A percentile compares a stretch with the other conserved stretches of the same genome.
Conservation (phyloP, 352 stramenopile species). For the Phytophthora nicotianae region DNA sequence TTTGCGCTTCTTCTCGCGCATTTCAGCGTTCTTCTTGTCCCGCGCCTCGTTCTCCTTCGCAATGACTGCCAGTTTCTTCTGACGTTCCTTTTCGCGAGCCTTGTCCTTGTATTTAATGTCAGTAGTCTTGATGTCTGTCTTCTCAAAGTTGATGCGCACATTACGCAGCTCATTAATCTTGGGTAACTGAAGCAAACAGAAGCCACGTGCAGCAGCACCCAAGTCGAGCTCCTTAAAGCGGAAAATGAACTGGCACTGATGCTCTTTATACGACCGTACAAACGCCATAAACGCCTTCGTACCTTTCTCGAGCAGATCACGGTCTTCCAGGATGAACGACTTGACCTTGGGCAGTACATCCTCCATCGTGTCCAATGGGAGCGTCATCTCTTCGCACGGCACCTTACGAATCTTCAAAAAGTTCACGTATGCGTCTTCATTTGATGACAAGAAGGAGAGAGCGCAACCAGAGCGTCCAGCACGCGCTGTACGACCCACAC, state of each 20-base stretch:
- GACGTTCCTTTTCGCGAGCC: constrained; percentile 94
- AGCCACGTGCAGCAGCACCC: constrained; percentile 88
- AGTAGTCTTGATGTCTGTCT: constrained; percentile 90
- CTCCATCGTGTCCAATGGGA: constrained; percentile 68
- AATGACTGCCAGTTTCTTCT: constrained; percentile 93
- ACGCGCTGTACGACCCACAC: constrained; percentile 97
- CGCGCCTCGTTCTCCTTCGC: constrained; percentile 71
- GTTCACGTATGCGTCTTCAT: constrained; percentile 98
- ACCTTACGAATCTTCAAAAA: constrained; percentile 96
- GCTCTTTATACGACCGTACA: constrained; percentile 98
- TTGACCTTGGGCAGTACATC: constrained; percentile 92
- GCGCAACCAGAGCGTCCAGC: constrained; percentile 93
- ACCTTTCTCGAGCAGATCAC: constrained; percentile 98
- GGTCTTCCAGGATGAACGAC: constrained; percentile 89
- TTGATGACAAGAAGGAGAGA: constrained; percentile 95
- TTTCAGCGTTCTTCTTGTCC: constrained; percentile 59
- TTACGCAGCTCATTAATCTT: constrained; percentile 90
- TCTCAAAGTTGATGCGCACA: constrained; percentile 84
- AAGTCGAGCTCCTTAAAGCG: constrained; percentile 98
- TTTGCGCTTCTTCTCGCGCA: constrained; percentile 65
- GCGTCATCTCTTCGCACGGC: constrained; percentile 82
- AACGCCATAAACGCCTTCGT: constrained; percentile 99
- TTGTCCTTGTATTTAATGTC: constrained; percentile 97
- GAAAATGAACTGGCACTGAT: constrained; percentile 99
- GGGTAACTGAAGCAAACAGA: constrained; percentile 79